Conservation (phyloP, 768 basidiomycete genomes). For the Suillus tomentosus region DNA sequence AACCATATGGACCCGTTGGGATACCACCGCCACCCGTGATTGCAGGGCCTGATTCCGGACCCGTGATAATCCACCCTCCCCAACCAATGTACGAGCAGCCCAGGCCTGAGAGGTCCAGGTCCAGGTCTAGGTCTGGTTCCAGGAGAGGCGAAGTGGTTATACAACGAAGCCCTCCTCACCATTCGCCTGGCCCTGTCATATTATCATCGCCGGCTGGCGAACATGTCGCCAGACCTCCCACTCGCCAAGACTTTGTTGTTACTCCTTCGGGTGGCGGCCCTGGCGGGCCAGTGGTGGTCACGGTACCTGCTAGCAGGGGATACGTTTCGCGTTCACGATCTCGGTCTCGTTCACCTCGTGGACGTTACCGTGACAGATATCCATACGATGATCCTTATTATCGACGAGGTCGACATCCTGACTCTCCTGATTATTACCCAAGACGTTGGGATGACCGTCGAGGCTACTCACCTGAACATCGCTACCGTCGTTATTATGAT, state of each 20-base stretch:
- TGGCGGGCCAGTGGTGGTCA: slow-evolving; percentile 10
- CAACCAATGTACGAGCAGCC: slow-evolving; percentile 5
- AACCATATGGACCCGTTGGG: background rate
- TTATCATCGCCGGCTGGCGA: slow-evolving; percentile 18
- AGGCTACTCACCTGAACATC: slow-evolving; percentile 20
- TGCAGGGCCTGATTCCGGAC: background rate
- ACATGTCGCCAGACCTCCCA: slow-evolving; percentile 23
- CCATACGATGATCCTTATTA: slow-evolving; percentile 11
- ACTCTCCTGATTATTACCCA: slow-evolving; percentile 7
- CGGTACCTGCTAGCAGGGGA: slow-evolving; percentile 13
- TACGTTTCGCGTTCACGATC: slow-evolving; percentile 11
- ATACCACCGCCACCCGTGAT: slow-evolving; percentile 10
- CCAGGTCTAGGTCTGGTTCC: slow-evolving; percentile 6
- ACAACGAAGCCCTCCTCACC: slow-evolving; percentile 20
- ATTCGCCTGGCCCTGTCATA: slow-evolving; percentile 27
- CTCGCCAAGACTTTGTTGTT: slow-evolving; percentile 24
- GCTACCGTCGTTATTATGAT: slow-evolving; percentile 6
- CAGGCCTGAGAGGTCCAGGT: slow-evolving; percentile 20
- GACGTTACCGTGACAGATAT: slow-evolving; percentile 11
- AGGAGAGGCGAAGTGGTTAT: slow-evolving; percentile 15
- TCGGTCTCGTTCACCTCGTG: slow-evolving; percentile 25
- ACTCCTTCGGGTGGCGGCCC: slow-evolving; percentile 13
- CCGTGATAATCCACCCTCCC: slow-evolving; percentile 26
- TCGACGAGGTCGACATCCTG: slow-evolving; percentile 13
- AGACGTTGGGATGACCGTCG: slow-evolving; percentile 7